A percentile compares a stretch with the other conserved stretches of the same genome.
Evolutionary conservation across 805 yeast genomes (phyloP).

Genomic region (Candida alai): DNA sequence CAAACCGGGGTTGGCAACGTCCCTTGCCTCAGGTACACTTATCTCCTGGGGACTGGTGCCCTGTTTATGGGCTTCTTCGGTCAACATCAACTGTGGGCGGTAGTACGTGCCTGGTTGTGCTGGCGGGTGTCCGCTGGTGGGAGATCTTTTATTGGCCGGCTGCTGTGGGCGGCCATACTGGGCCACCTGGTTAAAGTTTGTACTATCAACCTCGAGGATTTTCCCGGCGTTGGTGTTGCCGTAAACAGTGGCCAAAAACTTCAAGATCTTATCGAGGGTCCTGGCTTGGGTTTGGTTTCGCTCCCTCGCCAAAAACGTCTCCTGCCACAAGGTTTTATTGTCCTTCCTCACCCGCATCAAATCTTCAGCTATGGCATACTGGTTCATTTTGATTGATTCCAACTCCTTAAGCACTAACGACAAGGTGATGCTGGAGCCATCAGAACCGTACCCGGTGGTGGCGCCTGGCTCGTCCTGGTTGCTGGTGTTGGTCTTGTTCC

Average conservation of each 20-base stretch:
- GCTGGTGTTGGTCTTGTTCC: slow-evolving; percentile 52
- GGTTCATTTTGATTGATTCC: slow-evolving; percentile 73
- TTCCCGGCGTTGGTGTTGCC: slow-evolving; percentile 54
- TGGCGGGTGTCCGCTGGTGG: slow-evolving; percentile 13
- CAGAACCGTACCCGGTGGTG: slow-evolving; percentile 15
- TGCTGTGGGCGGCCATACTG: slow-evolving; percentile 5
- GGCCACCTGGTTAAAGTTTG: slow-evolving; percentile 17
- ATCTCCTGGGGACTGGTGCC: slow-evolving; percentile 4
- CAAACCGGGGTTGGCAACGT: slow-evolving; percentile 12
- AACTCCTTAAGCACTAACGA: slow-evolving; percentile 62
- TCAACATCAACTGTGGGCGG: slow-evolving; percentile 39
- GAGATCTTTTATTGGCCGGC: background rate
- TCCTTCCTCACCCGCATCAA: slow-evolving; percentile 78
- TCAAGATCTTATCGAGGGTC: slow-evolving; percentile 79
- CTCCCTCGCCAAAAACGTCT: slow-evolving; percentile 77
- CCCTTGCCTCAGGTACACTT: no score
- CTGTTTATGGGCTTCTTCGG: slow-evolving; percentile 27
- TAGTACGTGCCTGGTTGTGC: no score
- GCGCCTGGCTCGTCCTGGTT: slow-evolving; percentile 12
- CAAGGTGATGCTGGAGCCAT: slow-evolving; percentile 33
- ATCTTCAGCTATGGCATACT: slow-evolving; percentile 78
- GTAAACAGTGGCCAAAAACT: slow-evolving; percentile 81
- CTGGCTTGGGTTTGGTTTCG: slow-evolving; percentile 82
- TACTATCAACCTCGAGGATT: slow-evolving; percentile 31
- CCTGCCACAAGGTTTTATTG: slow-evolving; percentile 89